Conservation (phyloP, 2,329 filamentous ascomycete species). For the Apiospora aurea region DNA sequence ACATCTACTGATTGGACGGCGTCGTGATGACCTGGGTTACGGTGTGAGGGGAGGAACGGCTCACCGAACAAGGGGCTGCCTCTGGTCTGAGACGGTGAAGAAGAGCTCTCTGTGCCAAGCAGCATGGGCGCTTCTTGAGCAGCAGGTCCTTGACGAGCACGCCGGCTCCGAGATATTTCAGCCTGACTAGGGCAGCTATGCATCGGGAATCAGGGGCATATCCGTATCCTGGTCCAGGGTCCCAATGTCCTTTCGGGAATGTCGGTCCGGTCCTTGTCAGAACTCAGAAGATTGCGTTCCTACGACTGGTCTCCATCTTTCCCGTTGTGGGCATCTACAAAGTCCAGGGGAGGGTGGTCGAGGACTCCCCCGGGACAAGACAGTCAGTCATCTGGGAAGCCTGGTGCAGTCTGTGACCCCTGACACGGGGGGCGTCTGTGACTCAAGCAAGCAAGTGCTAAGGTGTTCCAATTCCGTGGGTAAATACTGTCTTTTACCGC, state of each 20-base stretch:
- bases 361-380: neutral
- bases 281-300: neutral
- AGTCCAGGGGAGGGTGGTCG: neutral
- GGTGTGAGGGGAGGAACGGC: slow-evolving; percentile 1
- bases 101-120: slow-evolving; percentile 3
- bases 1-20: neutral
- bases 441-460: neutral
- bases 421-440: neutral
- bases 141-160: neutral
- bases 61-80: slow-evolving; percentile 6
- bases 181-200: slow-evolving; percentile 14
- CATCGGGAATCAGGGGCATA: slow-evolving; percentile 7
- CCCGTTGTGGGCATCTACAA: neutral
- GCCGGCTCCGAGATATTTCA: neutral
- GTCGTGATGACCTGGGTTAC: slow-evolving; percentile 8
- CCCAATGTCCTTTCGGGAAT: slow-evolving; percentile 9
- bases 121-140: neutral
- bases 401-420: neutral
- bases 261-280: neutral
- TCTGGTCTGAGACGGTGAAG: neutral
- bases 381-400: neutral
- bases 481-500: neutral
- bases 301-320: neutral
- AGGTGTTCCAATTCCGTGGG: neutral
- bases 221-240: neutral